phyloP scores from a whole-genome alignment of 2,329 filamentous ascomycete species.

The Diaporthe sp. region DNA sequence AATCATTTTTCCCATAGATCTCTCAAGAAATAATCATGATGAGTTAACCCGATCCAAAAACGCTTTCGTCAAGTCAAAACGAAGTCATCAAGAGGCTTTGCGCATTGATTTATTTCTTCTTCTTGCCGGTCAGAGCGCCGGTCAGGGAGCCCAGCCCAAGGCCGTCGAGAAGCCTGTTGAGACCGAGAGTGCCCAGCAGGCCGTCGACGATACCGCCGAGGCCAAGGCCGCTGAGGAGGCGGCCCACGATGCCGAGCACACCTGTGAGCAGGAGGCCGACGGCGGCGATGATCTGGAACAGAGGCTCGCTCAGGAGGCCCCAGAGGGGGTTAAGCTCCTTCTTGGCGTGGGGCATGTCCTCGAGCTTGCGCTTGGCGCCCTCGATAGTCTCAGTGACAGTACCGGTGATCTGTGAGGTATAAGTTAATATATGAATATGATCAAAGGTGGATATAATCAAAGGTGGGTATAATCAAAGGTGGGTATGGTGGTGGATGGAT shows the following conservation, averaged over 20 bases:
- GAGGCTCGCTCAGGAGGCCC: constrained; percentile 84
- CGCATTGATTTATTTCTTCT: constrained; percentile 49
- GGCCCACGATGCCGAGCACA: constrained; percentile 87
- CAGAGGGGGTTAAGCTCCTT: constrained; percentile 94
- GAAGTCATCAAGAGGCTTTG: not conserved
- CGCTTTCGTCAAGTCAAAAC: not conserved
- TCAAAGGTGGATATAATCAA: not conserved
- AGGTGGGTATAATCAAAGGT: not conserved
- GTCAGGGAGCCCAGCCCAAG: constrained; percentile 74
- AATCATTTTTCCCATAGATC: not conserved
- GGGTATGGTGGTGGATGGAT: not conserved
- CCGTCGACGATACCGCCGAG: constrained; percentile 86
- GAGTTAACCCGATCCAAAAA: not conserved
- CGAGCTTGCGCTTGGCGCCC: constrained; percentile 89
- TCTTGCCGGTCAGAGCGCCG: constrained; percentile 59
- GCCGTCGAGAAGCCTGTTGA: constrained; percentile 81
- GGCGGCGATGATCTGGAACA: constrained; percentile 93
- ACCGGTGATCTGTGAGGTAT: constrained; percentile 73
- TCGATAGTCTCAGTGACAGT: constrained; percentile 88
- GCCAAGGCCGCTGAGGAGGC: constrained; percentile 83
- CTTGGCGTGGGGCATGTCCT: constrained; percentile 94
- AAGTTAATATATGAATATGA: constrained; percentile 28
- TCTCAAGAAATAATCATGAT: not conserved
- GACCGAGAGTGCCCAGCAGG: constrained; percentile 81
- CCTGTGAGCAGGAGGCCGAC: constrained; percentile 87